A percentile compares a stretch with the other conserved stretches of the same genome.
Evolutionary conservation across 768 basidiomycete genomes (phyloP).

Genomic region (Mycena capillaripes): DNA sequence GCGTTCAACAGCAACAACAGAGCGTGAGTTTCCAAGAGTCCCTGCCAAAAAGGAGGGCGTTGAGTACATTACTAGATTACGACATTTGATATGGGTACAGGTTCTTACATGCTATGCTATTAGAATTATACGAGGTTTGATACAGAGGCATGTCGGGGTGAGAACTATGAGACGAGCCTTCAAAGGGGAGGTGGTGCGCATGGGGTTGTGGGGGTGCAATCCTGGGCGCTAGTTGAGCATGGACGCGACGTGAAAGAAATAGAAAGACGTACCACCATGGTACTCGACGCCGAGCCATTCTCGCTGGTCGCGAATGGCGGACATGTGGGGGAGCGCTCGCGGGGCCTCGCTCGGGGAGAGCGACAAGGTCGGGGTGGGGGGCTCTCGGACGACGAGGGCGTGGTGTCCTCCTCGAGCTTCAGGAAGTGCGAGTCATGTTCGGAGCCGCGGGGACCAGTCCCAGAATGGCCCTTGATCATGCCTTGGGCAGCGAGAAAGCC

Average conservation of each 20-base stretch:
- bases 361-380: constrained; percentile 54
- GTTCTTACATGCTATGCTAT: constrained; percentile 83
- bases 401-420: constrained; percentile 59
- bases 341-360: constrained; percentile 34
- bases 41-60: constrained; percentile 69
- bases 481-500: constrained; percentile 83
- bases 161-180: constrained; percentile 27
- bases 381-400: constrained; percentile 54
- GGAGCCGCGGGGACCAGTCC: constrained; percentile 69
- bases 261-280: constrained; percentile 25
- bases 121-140: constrained; percentile 33
- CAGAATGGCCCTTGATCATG: constrained; percentile 92
- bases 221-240: no score
- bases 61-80: constrained; percentile 80
- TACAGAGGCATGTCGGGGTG: constrained; percentile 31
- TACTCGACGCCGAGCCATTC: constrained; percentile 14
- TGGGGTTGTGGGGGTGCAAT: background rate
- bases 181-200: constrained; percentile 32
- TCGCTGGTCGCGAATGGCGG: constrained; percentile 40
- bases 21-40: constrained; percentile 33
- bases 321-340: constrained; percentile 33
- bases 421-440: constrained; percentile 72
- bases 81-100: constrained; percentile 76
- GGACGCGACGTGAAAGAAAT: background rate
- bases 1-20: background rate